Base-by-base conservation (phyloP, 495 filamentous ascomycete genomes). In the Trichoderma erinaceum region DNA sequence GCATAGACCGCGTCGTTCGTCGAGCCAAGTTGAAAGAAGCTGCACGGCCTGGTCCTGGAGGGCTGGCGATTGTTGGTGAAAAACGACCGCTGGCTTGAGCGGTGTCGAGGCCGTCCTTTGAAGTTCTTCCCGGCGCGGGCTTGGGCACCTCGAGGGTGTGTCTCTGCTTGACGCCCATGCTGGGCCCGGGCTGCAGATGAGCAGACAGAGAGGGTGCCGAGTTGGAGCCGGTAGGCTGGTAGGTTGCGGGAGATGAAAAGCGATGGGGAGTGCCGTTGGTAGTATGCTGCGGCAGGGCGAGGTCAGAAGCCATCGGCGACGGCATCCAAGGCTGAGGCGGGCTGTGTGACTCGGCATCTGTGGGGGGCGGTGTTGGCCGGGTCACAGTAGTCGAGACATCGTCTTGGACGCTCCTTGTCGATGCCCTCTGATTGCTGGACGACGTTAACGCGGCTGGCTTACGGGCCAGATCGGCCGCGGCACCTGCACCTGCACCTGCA, bases 141-240 rank as follows among this genome's bases (percentile, higher is more conserved):
- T 88, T 83, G 69, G 95, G 90, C 1, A 98, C 92, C 75, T 98
- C 92, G 35, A 98, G 78, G 0, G 94, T 97, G 78, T 97, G 91
- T 68, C 95, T 88, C 64, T 98, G 92, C 73, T 89, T 88, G 66
- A 92, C 73, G 1, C 84, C 81, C 61, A 79, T 70, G 18, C 76
- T 76, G 25, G 79, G 77, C 70, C 83, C 73, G 41, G 80, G 78
- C 18, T 82, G 73, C 15, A 81, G 75, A n/a, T 78, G 81, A 15
- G 56, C 56, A 52, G 79, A 76, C 66, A 78, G 73, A 61, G 74
- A 76, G 25, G 80, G 71, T 68, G 76, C 77, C 18, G 78, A 76
- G 16, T 81, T 78, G 29, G 79, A 72, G 15, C 73, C 73, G 38
- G 78, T 75, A 10, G 83, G 73, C n/a, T 84, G 77, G 65, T 83